These are phyloP conservation scores for Aspergillus fructus DNA, from an alignment of 2,329 filamentous ascomycete genomes.

Conservation along the genomic window DNA sequence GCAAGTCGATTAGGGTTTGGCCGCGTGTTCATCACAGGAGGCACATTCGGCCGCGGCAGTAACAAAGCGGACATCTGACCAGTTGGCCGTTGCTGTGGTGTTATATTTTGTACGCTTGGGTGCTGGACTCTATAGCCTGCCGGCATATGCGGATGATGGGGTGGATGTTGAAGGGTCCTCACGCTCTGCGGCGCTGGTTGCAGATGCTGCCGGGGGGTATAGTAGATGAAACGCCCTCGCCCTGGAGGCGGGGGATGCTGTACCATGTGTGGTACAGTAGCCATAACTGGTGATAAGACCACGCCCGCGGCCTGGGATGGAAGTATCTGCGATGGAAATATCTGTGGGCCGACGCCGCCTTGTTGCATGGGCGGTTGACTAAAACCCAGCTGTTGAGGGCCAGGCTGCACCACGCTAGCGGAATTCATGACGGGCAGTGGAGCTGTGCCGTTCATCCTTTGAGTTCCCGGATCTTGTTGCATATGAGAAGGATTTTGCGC, in stretches of 20 bases:
- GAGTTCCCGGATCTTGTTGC: neutral
- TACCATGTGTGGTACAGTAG: neutral
- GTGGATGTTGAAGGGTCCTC: neutral
- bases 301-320: neutral
- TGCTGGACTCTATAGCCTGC: neutral
- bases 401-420: neutral
- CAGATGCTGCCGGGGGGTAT: neutral
- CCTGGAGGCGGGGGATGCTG: neutral
- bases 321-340: neutral
- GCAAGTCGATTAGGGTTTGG: constrained; percentile 49
- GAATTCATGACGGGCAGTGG: neutral
- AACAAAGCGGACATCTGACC: constrained; percentile 15
- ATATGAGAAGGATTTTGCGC: constrained; percentile 1
- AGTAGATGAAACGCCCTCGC: neutral
- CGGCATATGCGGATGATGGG: neutral
- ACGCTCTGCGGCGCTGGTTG: neutral
- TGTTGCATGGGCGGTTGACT: neutral
- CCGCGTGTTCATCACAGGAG: constrained; percentile 38
- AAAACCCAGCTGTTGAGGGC: neutral
- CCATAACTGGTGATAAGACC: neutral
- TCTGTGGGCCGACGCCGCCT: neutral
- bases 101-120: neutral
- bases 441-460: neutral
- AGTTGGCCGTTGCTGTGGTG: neutral
- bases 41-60: constrained; percentile 36